Evolutionary conservation across 2,329 filamentous ascomycete species (phyloP), one percentile per base, ranked within the genome.

Genomic region (Xylaria arbuscula): DNA sequence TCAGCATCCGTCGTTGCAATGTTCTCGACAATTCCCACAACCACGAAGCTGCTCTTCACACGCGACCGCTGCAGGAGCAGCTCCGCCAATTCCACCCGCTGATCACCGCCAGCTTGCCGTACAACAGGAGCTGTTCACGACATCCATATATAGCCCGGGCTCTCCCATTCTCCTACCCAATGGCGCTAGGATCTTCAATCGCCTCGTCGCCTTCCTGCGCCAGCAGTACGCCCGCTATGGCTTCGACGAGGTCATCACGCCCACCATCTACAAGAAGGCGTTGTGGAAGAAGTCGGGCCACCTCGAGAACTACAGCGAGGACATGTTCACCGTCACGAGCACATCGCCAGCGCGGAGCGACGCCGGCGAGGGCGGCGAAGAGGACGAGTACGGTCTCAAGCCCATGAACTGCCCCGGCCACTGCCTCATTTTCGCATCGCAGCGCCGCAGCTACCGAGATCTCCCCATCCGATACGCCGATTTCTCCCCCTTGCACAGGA

Each of bases 371-470:
- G 59, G 56, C 11, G 69, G 66, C 84, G 73, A 76, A 54, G 71
- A 78, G 32, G 74, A 78, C 58, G 77, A 78, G 51, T 79, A 79
- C 34, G 94, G 90, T 17, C 83, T 98, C 60, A 98, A 98, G 84
- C 95, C 95, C 34, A 98, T 98, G 96, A 98, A 98, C 84, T 99
- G 96, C 82, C 96, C 96, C 3, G 94, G 94, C 34, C 95, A 98
- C 82, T 97, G 93, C 81, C 83, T 96, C 72, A 91, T 98, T 76
- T 97, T 97, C 80, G 89, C 87, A 58, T 91, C 95, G 80, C 88
- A 92, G 62, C 92, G 93, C 77, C 88, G 93, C 76, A 96, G 92
- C 81, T 97, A 98, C 81, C 87, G 92, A 76, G 94, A 98, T 75
- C 84, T 99, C 67, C 96, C 96, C 34, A 91, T 97, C 82, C 88